Conservation (phyloP, 2,329 filamentous ascomycete species). For the Epicoccum nigrum region DNA sequence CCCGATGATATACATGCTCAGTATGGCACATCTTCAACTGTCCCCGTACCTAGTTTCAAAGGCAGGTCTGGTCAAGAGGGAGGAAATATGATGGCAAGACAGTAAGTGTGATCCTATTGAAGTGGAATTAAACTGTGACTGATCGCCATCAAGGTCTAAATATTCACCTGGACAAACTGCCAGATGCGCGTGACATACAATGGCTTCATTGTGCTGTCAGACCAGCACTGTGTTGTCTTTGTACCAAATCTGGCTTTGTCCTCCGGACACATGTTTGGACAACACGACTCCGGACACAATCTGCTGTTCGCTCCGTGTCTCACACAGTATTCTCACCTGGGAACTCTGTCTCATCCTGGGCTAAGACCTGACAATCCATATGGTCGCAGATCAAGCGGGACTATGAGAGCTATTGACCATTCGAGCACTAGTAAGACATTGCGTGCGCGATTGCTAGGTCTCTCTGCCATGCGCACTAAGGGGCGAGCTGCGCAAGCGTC, state of each 20-base stretch:
- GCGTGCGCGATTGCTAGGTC: not conserved
- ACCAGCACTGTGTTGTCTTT: conserved; percentile 6
- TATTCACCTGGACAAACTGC: conserved; percentile 5
- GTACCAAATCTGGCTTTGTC: not conserved
- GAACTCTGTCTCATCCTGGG: not conserved
- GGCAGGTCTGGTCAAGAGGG: not conserved
- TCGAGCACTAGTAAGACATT: not conserved
- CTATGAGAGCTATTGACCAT: not conserved
- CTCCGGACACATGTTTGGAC: conserved; percentile 13
- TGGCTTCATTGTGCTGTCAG: not conserved
- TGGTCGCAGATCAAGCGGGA: not conserved
- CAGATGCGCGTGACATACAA: not conserved
- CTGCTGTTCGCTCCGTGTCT: conserved; percentile 6
- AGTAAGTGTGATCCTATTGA: not conserved
- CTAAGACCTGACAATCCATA: not conserved
- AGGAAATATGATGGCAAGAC: not conserved
- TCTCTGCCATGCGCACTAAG: not conserved
- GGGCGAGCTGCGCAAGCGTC: not conserved
- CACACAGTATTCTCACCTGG: conserved; percentile 3
- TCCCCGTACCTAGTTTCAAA: not conserved
- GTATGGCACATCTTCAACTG: conserved; percentile 37
- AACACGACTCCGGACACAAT: conserved; percentile 10
- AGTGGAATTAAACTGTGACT: conserved; percentile 1
- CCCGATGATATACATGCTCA: conserved; percentile 38
- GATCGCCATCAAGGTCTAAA: conserved; percentile 1